phyloP scores from a whole-genome alignment of 2,329 filamentous ascomycete genomes.

The Neonectria sp. region DNA sequence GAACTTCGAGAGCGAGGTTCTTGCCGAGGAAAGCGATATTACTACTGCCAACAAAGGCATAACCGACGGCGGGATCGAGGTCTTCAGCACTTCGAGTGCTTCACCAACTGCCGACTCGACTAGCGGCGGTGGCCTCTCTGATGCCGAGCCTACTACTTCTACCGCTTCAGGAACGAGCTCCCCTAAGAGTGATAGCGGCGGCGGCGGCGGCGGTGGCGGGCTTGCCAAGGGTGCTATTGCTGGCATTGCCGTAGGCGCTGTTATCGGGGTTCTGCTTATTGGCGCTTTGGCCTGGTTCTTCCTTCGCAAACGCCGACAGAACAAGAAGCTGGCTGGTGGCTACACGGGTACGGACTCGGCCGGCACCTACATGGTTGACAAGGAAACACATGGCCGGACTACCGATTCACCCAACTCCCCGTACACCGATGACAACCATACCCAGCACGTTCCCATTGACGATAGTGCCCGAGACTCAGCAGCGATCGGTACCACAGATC shows the following conservation, averaged over 20 bases:
- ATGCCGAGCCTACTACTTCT: not conserved
- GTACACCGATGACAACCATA: slow-evolving; percentile 58
- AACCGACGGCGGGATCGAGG: not conserved
- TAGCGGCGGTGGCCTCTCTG: not conserved
- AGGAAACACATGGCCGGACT: slow-evolving; percentile 58
- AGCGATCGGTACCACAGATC: slow-evolving; percentile 19
- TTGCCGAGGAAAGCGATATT: not conserved
- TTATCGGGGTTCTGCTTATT: slow-evolving; percentile 57
- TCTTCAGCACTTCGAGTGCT: not conserved
- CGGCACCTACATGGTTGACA: slow-evolving; percentile 62
- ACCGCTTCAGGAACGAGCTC: not conserved
- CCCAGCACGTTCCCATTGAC: slow-evolving; percentile 46
- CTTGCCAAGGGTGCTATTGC: slow-evolving; percentile 61
- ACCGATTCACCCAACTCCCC: slow-evolving; percentile 59
- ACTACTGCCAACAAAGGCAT: not conserved
- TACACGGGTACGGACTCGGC: slow-evolving; percentile 44
- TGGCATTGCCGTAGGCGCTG: slow-evolving; percentile 63
- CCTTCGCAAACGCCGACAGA: slow-evolving; percentile 57
- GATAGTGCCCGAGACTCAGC: slow-evolving; percentile 29
- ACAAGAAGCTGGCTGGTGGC: slow-evolving; percentile 39
- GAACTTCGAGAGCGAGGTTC: not conserved
- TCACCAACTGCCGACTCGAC: not conserved
- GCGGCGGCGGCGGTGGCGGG: slow-evolving; percentile 43
- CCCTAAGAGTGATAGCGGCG: slow-evolving; percentile 23
- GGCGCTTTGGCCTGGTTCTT: slow-evolving; percentile 60